These are phyloP conservation scores for Bretschneidera sinensis DNA, from an alignment of 345 rosid species.

Conservation along the genomic window DNA sequence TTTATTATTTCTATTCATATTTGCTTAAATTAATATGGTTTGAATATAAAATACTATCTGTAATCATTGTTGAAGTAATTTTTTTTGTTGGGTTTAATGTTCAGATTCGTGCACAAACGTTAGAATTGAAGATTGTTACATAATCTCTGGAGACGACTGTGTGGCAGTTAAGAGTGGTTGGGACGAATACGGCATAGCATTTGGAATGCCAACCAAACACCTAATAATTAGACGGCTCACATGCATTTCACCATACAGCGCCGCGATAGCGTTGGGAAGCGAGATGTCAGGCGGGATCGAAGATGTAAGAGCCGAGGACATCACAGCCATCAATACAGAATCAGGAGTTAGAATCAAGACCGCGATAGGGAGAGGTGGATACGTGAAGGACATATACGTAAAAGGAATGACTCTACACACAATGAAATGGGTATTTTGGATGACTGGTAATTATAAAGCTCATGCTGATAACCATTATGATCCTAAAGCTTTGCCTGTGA, in stretches of 20 bases:
- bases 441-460: no score
- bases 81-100: no score
- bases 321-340: slow-evolving; percentile 45
- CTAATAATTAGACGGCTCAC: slow-evolving; percentile 49
- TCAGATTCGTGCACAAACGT: slow-evolving; percentile 91
- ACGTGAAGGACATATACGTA: slow-evolving; percentile 43
- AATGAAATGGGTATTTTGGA: slow-evolving; percentile 71
- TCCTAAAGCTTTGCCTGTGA: slow-evolving; percentile 50
- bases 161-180: slow-evolving; percentile 84
- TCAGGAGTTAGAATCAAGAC: slow-evolving; percentile 59
- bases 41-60: no score
- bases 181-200: slow-evolving; percentile 55
- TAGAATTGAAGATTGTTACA: slow-evolving; percentile 80
- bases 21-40: no score
- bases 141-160: slow-evolving; percentile 91
- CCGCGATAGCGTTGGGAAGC: slow-evolving; percentile 64
- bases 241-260: slow-evolving; percentile 69
- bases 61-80: no score
- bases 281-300: slow-evolving; percentile 77
- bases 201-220: slow-evolving; percentile 42
- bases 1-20: no score
- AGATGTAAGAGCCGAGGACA: slow-evolving; percentile 46
- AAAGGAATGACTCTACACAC: slow-evolving; percentile 44
- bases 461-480: slow-evolving; percentile 38
- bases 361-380: slow-evolving; percentile 59